Evolutionary conservation across 2,329 filamentous ascomycete genomes (phyloP).

Genomic region (Colletotrichum godetiae): DNA sequence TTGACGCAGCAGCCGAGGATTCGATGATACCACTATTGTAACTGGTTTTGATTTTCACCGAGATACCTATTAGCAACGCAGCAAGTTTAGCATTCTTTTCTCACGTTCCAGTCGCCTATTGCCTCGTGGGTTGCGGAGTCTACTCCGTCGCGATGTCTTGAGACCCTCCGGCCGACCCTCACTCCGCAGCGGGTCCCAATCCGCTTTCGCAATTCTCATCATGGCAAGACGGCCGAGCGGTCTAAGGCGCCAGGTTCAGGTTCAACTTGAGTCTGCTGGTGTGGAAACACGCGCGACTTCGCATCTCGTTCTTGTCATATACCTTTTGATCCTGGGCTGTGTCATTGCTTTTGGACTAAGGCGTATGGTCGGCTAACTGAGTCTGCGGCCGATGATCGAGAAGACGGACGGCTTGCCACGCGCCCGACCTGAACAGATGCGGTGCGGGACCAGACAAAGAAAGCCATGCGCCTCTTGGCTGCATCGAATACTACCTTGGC

Average conservation of each 20-base stretch:
- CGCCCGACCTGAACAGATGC: neutral
- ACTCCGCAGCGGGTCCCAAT: neutral
- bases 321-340: neutral
- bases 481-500: neutral
- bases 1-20: neutral
- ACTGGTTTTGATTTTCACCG: neutral
- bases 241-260: constrained; percentile 34
- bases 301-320: constrained; percentile 33
- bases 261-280: constrained; percentile 7
- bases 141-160: neutral
- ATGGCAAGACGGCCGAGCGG: constrained; percentile 33
- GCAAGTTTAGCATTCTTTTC: no score
- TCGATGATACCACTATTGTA: neutral
- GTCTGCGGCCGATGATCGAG: neutral
- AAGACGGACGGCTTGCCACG: neutral
- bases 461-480: neutral
- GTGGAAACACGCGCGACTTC: constrained; percentile 30
- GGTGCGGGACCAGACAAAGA: neutral
- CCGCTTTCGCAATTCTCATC: neutral
- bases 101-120: neutral
- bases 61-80: neutral
- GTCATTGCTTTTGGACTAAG: neutral
- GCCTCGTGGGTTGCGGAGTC: neutral
- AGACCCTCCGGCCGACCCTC: neutral
- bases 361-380: no score